Base-by-base conservation (phyloP, 331 rosid genomes). In the Cucumis variabilis region DNA sequence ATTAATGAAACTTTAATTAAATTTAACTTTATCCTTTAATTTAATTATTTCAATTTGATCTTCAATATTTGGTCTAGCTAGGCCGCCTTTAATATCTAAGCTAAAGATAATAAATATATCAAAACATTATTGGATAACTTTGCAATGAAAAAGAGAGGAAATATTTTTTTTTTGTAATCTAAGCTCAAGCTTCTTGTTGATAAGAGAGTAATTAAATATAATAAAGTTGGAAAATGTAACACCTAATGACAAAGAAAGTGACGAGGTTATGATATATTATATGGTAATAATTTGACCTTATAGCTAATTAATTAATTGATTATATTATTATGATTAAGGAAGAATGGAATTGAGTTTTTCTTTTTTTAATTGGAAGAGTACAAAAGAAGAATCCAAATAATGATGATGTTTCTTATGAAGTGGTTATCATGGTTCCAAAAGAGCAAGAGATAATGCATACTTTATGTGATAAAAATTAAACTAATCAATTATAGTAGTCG, bases 331-430 rank as follows among this genome's bases (percentile, higher is more conserved):
- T 48, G 81, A 55, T 15, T 15, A 14, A 55, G 6, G 20, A 15
- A 28, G 15, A 77, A 50, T 77, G 65, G 82, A 76, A 76, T 77
- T 13, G 27, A n/a, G 30, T 24, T 50, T 44, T 44, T 44, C 10
- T 44, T 44, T 44, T 44, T 44, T 24, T 7, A n/a, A 48, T 1
- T 24, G 37, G 41, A 77, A 77, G 65, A 51, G 66, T 78, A 78
- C 83, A 24, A 50, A 24, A 78, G 65, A 78, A 78, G 83, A 51
- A 50, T 78, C 83, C 83, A 78, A 78, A 78, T 60, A 78, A 78
- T 50, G 66, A 78, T 37, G 78, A n/a, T 73, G 53, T 73, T 73
- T 37, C 51, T 75, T 13, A 12, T 75, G 60, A 48, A 75, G 62
- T 75, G 60, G 82, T 75, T 75, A 75, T 74, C 6, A 74, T 74